Conservation (phyloP, 2,329 filamentous ascomycete species). For the Albophoma yamanashiensis region DNA sequence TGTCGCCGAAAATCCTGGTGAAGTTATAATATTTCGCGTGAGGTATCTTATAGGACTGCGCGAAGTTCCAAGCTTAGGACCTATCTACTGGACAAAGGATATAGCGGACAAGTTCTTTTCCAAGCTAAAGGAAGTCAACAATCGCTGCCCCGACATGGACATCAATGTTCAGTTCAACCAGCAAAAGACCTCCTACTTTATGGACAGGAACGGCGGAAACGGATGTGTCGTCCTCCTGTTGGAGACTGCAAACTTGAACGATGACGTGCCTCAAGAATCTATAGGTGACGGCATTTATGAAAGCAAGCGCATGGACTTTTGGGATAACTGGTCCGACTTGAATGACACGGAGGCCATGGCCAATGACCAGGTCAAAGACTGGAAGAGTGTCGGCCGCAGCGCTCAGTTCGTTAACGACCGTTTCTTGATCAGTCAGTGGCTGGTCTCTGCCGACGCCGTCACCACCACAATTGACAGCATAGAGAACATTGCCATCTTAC, state of each 20-base stretch:
- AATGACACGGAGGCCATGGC: conserved; percentile 13
- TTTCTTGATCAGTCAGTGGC: conserved; percentile 18
- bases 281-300: conserved; percentile 19
- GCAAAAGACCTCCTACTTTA: conserved; percentile 15
- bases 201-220: conserved; percentile 18
- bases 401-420: conserved; percentile 1
- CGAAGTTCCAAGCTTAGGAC: conserved; percentile 14
- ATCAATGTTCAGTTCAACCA: conserved; percentile 11
- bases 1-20: conserved; percentile 27
- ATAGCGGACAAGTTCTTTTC: conserved; percentile 32
- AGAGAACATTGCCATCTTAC: not conserved
- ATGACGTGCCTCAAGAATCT: conserved; percentile 6
- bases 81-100: conserved; percentile 22
- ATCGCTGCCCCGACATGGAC: conserved; percentile 22
- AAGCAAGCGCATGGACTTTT: conserved; percentile 9
- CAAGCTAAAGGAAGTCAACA: conserved; percentile 27
- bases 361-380: conserved; percentile 11
- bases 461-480: conserved; percentile 5
- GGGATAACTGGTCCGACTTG: conserved; percentile 20
- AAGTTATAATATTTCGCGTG: conserved; percentile 35
- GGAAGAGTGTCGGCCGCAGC: conserved; percentile 9
- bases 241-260: conserved; percentile 1
- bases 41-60: conserved; percentile 29
- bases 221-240: conserved; percentile 23
- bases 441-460: conserved; percentile 14